phyloP scores from a whole-genome alignment of 2,329 filamentous ascomycete species.

The Cytospora piceae region DNA sequence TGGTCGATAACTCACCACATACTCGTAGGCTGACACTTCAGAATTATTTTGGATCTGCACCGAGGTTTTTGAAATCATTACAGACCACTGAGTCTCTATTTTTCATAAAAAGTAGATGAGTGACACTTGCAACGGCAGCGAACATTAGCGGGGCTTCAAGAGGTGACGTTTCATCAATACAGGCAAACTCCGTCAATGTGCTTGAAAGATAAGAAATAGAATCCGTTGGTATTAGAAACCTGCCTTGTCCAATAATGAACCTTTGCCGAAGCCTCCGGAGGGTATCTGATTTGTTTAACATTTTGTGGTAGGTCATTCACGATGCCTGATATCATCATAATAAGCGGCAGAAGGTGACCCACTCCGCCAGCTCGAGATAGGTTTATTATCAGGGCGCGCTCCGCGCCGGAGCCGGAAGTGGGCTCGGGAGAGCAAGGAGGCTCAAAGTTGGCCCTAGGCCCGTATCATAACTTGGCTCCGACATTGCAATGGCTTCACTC shows the following conservation, averaged over 20 bases:
- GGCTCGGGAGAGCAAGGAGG: not conserved
- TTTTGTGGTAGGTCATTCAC: not conserved
- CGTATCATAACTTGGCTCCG: not conserved
- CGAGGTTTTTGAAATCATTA: too few species aligned
- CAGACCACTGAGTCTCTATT: too few species aligned
- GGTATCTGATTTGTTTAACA: not conserved
- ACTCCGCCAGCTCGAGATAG: not conserved
- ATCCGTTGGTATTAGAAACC: not conserved
- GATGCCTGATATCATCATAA: not conserved
- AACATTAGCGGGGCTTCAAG: not conserved
- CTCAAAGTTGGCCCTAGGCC: not conserved
- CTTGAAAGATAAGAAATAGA: not conserved
- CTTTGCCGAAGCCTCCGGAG: not conserved
- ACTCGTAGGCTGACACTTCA: not conserved
- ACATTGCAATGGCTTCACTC: not conserved
- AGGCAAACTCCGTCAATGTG: not conserved
- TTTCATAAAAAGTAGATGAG: not conserved
- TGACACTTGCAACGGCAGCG: not conserved
- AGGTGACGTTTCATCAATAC: too few species aligned
- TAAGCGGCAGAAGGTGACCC: constrained; percentile 1
- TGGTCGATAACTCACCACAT: too few species aligned
- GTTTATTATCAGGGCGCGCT: not conserved
- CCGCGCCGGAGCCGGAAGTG: not conserved
- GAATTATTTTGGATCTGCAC: not conserved
- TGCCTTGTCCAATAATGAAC: not conserved